Base-by-base conservation (phyloP, 2,329 filamentous ascomycete species). In the Fusarium sp. region DNA sequence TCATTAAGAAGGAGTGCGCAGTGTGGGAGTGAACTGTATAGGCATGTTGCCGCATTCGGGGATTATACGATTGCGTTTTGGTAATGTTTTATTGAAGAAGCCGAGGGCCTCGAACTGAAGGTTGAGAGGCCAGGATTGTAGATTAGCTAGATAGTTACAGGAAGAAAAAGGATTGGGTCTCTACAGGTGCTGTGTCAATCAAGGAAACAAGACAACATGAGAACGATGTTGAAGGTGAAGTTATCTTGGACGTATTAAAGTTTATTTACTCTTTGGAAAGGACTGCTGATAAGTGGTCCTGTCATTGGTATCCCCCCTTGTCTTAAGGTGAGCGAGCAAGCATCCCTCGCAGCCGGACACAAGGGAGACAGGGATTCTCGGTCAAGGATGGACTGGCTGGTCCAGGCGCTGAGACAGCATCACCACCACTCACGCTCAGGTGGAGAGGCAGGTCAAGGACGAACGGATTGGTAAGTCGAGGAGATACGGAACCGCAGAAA, bases 81-180 rank as follows among this genome's bases (percentile, higher is more conserved):
- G 61, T 62, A 73, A 68, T 71, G 64, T 34, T 59, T 36, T 53
- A 54, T 59, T 53, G 56, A 27, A 55, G 50, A 34, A 33, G 18
- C 18, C 16, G 49, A 36, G 36, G 58, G 59, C 46, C 33, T 64
- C 27, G 42, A 29, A 29, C 27, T 29, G 27, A 29, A 61, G 29
- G 50, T 64, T 40, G 51, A 60, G 51, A 60, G 68, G 61, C 40
- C 54, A 54, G 59, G 55, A 73, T 58, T 75, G 73, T 75, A 75
- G 73, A 65, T 65, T 75, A 75, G 73, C 67, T 74, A 74, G 68
- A 62, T 71, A 70, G 68, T 62, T 61, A 36, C 49, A 61, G 20
- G 64, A 51, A 59, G 58, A 65, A 50, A 40, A 68, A 27, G 49
- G 34, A 53, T 40, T 38, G 54, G 57, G 11, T 53, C 29, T 10